Conservation (phyloP, 116 monocot species). For the Iris pallida region DNA sequence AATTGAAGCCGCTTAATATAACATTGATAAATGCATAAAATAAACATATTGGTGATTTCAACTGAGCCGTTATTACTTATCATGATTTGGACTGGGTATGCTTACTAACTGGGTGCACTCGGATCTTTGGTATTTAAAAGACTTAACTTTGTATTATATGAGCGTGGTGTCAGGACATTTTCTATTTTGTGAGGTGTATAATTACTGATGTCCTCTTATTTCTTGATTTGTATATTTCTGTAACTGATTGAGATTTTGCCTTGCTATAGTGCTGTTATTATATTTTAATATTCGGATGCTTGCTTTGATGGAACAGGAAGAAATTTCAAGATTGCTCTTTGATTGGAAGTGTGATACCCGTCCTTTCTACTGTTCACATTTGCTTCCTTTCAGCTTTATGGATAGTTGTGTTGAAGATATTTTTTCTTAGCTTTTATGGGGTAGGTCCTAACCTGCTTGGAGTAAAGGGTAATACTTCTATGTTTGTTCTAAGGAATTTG, state of each 20-base stretch:
- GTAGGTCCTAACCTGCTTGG: constrained; percentile 17
- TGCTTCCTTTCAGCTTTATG: constrained; percentile 12
- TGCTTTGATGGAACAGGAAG: constrained; percentile 21
- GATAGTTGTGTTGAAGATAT: constrained; percentile 17
- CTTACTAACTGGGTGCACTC: too few species aligned
- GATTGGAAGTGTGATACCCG: constrained; percentile 9
- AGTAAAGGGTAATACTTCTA: neutral
- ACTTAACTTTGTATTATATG: too few species aligned
- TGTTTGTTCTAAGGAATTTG: neutral
- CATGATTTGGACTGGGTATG: too few species aligned
- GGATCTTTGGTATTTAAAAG: too few species aligned
- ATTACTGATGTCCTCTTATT: neutral
- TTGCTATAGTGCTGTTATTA: neutral
- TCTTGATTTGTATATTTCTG: neutral
- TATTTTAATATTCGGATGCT: constrained; percentile 7
- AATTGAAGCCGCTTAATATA: too few species aligned
- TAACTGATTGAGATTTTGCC: neutral
- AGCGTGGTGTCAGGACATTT: too few species aligned
- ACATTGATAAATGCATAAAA: too few species aligned
- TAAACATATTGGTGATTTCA: too few species aligned
- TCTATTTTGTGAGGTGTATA: too few species aligned
- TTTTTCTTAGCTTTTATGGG: constrained; percentile 43
- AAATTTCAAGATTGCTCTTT: constrained; percentile 11
- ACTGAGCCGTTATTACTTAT: too few species aligned
- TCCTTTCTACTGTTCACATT: neutral